Conservation (phyloP, 768 basidiomycete species). For the Thelephora ganbajun region DNA sequence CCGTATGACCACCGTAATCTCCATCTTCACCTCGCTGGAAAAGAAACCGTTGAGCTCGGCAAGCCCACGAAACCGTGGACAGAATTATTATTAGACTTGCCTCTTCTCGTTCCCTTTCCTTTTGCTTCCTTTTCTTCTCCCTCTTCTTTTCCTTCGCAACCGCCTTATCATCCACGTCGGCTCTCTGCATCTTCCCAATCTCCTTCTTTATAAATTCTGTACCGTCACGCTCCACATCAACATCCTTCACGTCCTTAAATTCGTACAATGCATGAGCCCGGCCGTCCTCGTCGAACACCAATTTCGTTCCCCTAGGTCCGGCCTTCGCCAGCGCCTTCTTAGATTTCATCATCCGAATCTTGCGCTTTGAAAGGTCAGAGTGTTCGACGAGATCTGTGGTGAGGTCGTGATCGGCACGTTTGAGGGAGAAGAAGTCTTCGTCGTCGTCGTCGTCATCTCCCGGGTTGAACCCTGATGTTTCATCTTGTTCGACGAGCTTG, state of each 20-base stretch:
- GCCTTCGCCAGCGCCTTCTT: conserved; percentile 58
- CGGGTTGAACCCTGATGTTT: neutral
- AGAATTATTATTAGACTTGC: neutral
- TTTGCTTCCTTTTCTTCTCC: conserved; percentile 88
- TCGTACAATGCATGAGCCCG: conserved; percentile 72
- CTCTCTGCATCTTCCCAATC: conserved; percentile 51
- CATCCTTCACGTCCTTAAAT: conserved; percentile 59
- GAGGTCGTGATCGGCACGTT: conserved; percentile 79
- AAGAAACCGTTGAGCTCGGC: conserved; percentile 4
- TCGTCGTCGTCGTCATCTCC: conserved; percentile 28
- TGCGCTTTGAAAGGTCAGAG: conserved; percentile 66
- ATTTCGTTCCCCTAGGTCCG: conserved; percentile 50
- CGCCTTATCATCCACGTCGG: conserved; percentile 65
- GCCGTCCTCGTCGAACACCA: conserved; percentile 87
- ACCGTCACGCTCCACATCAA: conserved; percentile 39
- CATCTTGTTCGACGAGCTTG: conserved; percentile 62
- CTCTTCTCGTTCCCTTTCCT: conserved; percentile 45
- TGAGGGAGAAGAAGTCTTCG: conserved; percentile 90
- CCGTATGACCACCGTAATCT: conserved; percentile 18
- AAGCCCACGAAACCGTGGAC: neutral
- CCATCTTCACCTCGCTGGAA: conserved; percentile 12
- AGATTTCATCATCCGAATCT: conserved; percentile 57
- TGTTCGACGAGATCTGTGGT: conserved; percentile 20
- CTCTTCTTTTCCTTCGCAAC: conserved; percentile 78
- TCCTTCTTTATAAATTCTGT: conserved; percentile 56